Percentiles rank a stretch among this genome's conserved stretches.
Conservation (phyloP, 2,329 filamentous ascomycete species). For the Graphiopsis chlorocephala region DNA sequence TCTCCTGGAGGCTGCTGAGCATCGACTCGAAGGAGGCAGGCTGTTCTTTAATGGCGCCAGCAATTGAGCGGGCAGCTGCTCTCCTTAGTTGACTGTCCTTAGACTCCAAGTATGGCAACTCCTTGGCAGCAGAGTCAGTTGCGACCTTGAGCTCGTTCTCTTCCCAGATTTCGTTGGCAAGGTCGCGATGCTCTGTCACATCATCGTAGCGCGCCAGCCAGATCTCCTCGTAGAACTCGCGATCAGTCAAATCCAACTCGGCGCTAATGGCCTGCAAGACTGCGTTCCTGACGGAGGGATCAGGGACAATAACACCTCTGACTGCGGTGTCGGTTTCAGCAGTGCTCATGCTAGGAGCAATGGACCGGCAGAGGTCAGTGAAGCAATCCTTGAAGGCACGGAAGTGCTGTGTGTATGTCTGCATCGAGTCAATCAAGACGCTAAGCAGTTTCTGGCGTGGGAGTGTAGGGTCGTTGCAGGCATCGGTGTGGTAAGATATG, state of each 20-base stretch:
- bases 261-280: slow-evolving; percentile 86
- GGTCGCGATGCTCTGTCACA: slow-evolving; percentile 77
- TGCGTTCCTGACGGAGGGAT: slow-evolving; percentile 76
- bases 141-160: slow-evolving; percentile 78
- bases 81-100: slow-evolving; percentile 78
- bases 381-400: slow-evolving; percentile 93
- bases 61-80: slow-evolving; percentile 77
- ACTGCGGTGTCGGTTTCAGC: slow-evolving; percentile 75
- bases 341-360: slow-evolving; percentile 74
- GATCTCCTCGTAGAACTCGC: slow-evolving; percentile 82
- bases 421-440: slow-evolving; percentile 76
- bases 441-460: slow-evolving; percentile 73
- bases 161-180: slow-evolving; percentile 89
- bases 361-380: slow-evolving; percentile 76
- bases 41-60: slow-evolving; percentile 66
- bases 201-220: slow-evolving; percentile 94
- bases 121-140: slow-evolving; percentile 57
- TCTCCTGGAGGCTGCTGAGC: slow-evolving; percentile 63
- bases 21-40: slow-evolving; percentile 60
- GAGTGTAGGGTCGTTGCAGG: slow-evolving; percentile 70
- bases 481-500: slow-evolving; percentile 80
- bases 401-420: slow-evolving; percentile 87
- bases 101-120: slow-evolving; percentile 76
- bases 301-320: slow-evolving; percentile 72
- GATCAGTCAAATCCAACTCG: slow-evolving; percentile 86